Conservation (phyloP, 306 rosid species). For the Vigna nakashimae region DNA sequence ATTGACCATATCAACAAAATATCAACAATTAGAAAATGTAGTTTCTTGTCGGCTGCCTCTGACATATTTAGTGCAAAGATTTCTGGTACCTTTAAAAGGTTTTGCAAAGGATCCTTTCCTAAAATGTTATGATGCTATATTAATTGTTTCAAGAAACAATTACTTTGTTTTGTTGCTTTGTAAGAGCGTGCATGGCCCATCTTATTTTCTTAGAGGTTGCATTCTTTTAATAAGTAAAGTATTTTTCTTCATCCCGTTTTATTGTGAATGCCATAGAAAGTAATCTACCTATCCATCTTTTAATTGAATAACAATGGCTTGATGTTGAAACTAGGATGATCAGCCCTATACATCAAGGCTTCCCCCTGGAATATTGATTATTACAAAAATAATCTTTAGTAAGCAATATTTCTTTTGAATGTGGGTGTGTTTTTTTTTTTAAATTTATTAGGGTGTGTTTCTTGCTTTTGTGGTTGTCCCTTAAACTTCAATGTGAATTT, state of each 20-base stretch:
- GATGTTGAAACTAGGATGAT: background rate
- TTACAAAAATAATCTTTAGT: background rate
- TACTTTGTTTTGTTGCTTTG: background rate
- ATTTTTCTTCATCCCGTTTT: background rate
- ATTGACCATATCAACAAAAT: slow-evolving; percentile 83
- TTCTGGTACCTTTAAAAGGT: slow-evolving; percentile 96
- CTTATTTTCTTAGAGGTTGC: background rate
- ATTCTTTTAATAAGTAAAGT: background rate
- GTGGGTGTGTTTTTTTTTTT: background rate
- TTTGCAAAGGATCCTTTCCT: slow-evolving; percentile 28
- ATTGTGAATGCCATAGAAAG: background rate
- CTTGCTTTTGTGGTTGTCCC: background rate
- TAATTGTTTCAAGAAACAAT: slow-evolving; percentile 1
- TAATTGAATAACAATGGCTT: slow-evolving; percentile 16
- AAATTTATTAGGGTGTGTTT: background rate
- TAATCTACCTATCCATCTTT: background rate
- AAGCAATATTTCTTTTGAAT: slow-evolving; percentile 15
- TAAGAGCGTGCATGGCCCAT: background rate
- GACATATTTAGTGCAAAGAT: slow-evolving; percentile 87
- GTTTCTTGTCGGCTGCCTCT: slow-evolving; percentile 75
- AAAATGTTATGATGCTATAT: slow-evolving; percentile 22
- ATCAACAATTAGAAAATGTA: slow-evolving; percentile 75
- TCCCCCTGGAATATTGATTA: background rate
- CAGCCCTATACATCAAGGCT: background rate
- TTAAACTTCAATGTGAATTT: background rate